Evolutionary conservation across 2,329 filamentous ascomycete species (phyloP), one percentile per base, ranked within the genome.

Genomic region (Exophiala mesophila): DNA sequence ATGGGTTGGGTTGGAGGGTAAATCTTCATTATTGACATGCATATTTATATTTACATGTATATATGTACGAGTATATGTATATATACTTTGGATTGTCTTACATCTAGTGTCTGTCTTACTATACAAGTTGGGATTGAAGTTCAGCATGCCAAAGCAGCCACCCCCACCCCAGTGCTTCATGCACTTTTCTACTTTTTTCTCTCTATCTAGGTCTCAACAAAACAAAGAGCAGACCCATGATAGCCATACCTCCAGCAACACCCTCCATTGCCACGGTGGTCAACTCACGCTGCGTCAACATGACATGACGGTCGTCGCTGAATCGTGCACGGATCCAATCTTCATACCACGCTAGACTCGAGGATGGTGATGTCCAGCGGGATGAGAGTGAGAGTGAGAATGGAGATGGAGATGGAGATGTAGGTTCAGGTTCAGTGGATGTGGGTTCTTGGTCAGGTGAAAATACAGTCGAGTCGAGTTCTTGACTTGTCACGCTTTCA

Each of bases 191-290:
- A n/a, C n/a, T n/a, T n/a, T n/a, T n/a, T n/a, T n/a, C 24, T n/a
- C 8, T 32, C 32, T 34, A 70, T 45, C 71, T 63, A 35, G 71
- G 59, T 16, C 75, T 52, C 31, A 77, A 57, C 30, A 80, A 51
- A 4, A 71, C 70, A 39, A 83, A 55, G 28, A 76, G 32, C 35
- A 69, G 62, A 24, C 73, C 75, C 39, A 74, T 75, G 12, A 84
- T 52, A 0, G 73, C 71, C 8, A 80, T 83, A n/a, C 85, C 84
- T 0, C 78, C 74, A 19, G 77, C 71, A 5, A 76, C 79, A 41
- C 83, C 77, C 63, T 88, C 78, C 24, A 87, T 64, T 36, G 77
- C 81, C 52, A 85, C 67, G n/a, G 82, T 63, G 2, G 84, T 86
- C 21, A 83, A 66, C 55, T 89, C 84, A 39, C 77, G 74, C 70